Percentiles rank a stretch among this genome's conserved stretches.
Evolutionary conservation across 495 filamentous ascomycete genomes (phyloP).

Genomic region (Xylaria bambusicola): DNA sequence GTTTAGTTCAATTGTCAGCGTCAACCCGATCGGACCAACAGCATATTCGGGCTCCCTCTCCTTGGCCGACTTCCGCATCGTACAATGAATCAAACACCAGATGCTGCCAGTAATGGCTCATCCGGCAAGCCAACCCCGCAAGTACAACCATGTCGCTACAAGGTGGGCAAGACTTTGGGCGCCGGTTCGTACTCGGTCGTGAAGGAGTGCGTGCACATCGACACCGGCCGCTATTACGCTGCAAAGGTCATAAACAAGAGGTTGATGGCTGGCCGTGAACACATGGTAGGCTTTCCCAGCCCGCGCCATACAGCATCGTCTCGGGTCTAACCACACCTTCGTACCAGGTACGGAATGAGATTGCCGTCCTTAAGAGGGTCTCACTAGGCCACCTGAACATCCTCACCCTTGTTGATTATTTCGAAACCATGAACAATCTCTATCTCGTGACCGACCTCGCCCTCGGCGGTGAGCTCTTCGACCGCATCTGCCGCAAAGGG

Average conservation of each 20-base stretch:
- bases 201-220: conserved; percentile 99
- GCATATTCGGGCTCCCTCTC: neutral
- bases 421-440: conserved; percentile 99
- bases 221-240: conserved; percentile 96
- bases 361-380: conserved; percentile 91
- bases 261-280: conserved; percentile 94
- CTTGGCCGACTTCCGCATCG: neutral
- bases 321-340: conserved; percentile 13
- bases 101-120: conserved; percentile 30
- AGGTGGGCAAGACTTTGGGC: conserved; percentile 96
- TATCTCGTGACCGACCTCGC: conserved; percentile 98
- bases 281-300: conserved; percentile 72
- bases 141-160: conserved; percentile 74
- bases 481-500: conserved; percentile 97
- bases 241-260: conserved; percentile 99
- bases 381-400: conserved; percentile 99
- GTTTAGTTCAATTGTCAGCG: too few relatives aligned
- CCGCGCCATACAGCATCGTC: neutral
- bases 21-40: too few relatives aligned
- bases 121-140: conserved; percentile 39
- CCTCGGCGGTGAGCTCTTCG: conserved; percentile 94
- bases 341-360: conserved; percentile 92
- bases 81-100: conserved; percentile 36
- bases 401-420: conserved; percentile 95
- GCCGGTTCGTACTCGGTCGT: conserved; percentile 97